Conservation (phyloP, 139 green algal genomes). For the Coelastrella sp. region DNA sequence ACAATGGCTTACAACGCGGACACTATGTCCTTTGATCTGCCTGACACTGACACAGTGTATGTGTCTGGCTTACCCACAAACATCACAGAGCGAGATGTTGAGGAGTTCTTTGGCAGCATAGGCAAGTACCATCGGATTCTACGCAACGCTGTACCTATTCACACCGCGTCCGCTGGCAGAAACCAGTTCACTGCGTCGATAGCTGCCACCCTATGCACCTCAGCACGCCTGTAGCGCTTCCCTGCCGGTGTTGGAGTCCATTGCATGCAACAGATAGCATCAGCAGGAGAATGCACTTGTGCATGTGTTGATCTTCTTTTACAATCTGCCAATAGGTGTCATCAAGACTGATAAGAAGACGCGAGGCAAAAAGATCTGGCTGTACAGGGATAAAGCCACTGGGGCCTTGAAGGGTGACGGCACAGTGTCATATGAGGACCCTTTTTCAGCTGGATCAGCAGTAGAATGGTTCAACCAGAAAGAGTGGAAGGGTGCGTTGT, state of each 20-base stretch:
- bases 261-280: too few species aligned
- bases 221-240: background rate
- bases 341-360: conserved; percentile 88
- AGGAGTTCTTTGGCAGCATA: conserved; percentile 87
- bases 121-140: background rate
- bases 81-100: conserved; percentile 78
- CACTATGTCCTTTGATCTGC: conserved; percentile 75
- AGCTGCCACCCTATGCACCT: background rate
- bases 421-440: conserved; percentile 84
- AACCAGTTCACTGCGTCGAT: too few species aligned
- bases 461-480: conserved; percentile 93
- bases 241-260: background rate
- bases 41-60: conserved; percentile 77
- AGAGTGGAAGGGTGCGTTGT: conserved; percentile 78
- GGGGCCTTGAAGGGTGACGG: conserved; percentile 88
- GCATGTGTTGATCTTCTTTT: background rate
- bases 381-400: conserved; percentile 76
- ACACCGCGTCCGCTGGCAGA: too few species aligned
- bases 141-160: too few species aligned
- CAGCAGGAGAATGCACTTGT: too few species aligned
- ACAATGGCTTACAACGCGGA: conserved; percentile 74
- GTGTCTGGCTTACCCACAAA: conserved; percentile 72
- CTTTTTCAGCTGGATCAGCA: conserved; percentile 81
- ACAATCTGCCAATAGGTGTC: conserved; percentile 45
- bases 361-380: conserved; percentile 70